A percentile compares a stretch with the other conserved stretches of the same genome.
Conservation (phyloP, 2,329 filamentous ascomycete species). For the Scopulariopsis brevicaulis region DNA sequence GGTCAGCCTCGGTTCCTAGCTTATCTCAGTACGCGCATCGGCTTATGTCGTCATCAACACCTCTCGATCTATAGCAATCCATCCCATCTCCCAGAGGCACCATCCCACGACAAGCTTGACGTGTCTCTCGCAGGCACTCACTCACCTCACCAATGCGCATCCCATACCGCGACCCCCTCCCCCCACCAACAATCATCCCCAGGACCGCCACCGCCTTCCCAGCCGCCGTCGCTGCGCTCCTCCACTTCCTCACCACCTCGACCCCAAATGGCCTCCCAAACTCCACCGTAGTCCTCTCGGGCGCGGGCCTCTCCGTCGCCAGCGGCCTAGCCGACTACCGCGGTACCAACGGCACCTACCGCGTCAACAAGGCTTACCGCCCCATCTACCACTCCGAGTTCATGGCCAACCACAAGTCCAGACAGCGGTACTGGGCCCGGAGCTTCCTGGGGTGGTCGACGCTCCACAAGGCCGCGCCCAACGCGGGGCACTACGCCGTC, state of each 20-base stretch:
- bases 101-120: neutral
- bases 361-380: conserved; percentile 78
- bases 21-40: neutral
- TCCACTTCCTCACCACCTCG: conserved; percentile 60
- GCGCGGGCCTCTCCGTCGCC: conserved; percentile 86
- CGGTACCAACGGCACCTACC: conserved; percentile 82
- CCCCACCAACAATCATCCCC: conserved; percentile 65
- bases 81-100: neutral
- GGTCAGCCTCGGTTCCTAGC: neutral
- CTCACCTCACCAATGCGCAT: conserved; percentile 51
- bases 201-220: conserved; percentile 54
- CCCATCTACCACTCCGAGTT: conserved; percentile 95
- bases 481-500: conserved; percentile 69
- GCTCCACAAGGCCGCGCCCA: conserved; percentile 67
- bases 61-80: no score
- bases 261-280: conserved; percentile 30
- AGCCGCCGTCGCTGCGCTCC: conserved; percentile 68
- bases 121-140: neutral
- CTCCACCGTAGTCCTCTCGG: conserved; percentile 48
- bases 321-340: conserved; percentile 91
- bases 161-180: conserved; percentile 76
- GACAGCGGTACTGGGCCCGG: conserved; percentile 91
- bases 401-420: conserved; percentile 63
- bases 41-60: neutral
- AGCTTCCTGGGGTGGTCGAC: conserved; percentile 90